Evolutionary conservation across 2,329 filamentous ascomycete species (phyloP), one percentile per base, ranked within the genome.

Genomic region (Aureobasidium melanogenum): DNA sequence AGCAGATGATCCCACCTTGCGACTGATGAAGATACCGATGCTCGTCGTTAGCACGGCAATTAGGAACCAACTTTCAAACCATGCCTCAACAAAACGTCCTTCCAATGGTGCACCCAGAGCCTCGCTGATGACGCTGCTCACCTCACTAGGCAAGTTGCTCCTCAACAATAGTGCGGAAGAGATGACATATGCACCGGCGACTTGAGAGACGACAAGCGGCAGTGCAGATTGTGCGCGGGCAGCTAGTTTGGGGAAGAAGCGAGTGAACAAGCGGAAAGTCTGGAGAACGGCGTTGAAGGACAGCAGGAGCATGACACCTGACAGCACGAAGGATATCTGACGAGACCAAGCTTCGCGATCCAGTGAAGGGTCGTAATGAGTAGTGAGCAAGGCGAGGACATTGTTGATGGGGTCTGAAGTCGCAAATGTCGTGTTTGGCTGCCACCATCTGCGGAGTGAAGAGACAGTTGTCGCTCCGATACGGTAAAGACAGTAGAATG

Each of bases 31-130:
- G 24, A 95, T 85, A 0, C 88, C 89, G n/a, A 82, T 69, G 1
- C 81, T 85, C 1, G 90, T 94, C 14, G 81, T 69, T 0, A 79
- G 76, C 64, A 86, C 88, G 5, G 87, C 87, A 2, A 85, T 71
- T 61, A 96, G 73, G 72, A 95, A 96, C 86, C 90, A 93, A 8
- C 84, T 86, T 72, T 96, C 91, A 67, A 96, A 96, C 91, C 91
- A 96, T 32, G 83, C 80, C 68, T 95, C 86, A 5, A 89, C 87
- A 68, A 89, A 90, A 0, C 79, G 78, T 7, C 84, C 84, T 68
- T 89, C 87, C 9, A 95, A 78, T 17, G 89, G 88, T 22, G 88
- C 88, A 46, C 89, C 86, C 32, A 96, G 75, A 1, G 89, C 89
- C 65, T 91, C 88, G 2, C 85, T 86, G 3, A 95, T 88, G 1